Evolutionary conservation across 208 protist genomes (phyloP).

Genomic region (Leishmania gerbilli): DNA sequence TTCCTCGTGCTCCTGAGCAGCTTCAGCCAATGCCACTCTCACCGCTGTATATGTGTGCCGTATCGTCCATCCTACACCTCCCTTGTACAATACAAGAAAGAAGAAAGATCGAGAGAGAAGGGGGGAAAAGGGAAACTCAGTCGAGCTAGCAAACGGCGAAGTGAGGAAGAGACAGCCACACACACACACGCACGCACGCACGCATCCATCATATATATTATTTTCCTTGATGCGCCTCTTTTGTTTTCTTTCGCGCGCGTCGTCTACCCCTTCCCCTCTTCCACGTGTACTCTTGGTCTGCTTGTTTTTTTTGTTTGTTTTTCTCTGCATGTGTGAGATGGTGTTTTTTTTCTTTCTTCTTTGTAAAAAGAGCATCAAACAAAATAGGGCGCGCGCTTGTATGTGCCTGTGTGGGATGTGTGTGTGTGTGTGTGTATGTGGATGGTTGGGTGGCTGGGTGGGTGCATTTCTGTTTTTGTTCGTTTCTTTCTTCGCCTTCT

Average conservation of each 20-base stretch:
- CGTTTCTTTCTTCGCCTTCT: background rate
- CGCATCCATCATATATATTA: background rate
- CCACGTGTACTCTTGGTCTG: background rate
- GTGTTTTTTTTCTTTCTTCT: background rate
- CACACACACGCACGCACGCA: background rate
- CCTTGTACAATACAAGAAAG: conserved; percentile 10
- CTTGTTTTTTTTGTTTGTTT: conserved; percentile 1
- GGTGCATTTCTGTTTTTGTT: background rate
- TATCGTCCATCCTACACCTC: background rate
- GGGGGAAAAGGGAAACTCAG: background rate
- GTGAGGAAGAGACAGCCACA: background rate
- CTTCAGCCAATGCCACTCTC: background rate
- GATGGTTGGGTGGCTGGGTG: background rate
- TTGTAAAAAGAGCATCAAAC: conserved; percentile 1
- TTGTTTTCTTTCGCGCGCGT: background rate
- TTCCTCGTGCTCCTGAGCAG: background rate
- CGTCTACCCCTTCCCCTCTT: background rate
- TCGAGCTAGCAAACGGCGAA: background rate
- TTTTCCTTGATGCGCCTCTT: background rate
- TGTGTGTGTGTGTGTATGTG: background rate
- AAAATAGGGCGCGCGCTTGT: background rate
- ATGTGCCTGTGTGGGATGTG: background rate
- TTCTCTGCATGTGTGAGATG: background rate
- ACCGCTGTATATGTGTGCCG: background rate
- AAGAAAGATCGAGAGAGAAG: conserved; percentile 9